These are phyloP conservation scores for Fusarium incarnatum DNA, from an alignment of 2,329 filamentous ascomycete species.

Conservation along the genomic window DNA sequence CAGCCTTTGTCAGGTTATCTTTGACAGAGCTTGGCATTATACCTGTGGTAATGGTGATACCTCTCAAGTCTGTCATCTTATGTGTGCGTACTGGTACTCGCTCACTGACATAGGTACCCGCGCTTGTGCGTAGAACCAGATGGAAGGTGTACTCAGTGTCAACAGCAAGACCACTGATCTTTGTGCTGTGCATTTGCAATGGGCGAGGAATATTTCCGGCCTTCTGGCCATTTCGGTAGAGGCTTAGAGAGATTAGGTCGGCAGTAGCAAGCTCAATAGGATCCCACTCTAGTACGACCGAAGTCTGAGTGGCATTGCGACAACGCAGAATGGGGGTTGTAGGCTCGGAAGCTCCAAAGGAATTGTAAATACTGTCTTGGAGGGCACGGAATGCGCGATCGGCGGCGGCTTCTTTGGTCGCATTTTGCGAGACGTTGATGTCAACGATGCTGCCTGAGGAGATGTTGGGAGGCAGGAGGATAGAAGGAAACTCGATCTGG, in stretches of 20 bases:
- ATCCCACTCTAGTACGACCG: constrained; percentile 97
- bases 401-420: constrained; percentile 78
- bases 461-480: constrained; percentile 94
- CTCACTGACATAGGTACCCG: constrained; percentile 86
- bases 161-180: constrained; percentile 95
- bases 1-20: constrained; percentile 78
- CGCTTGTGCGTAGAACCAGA: constrained; percentile 88
- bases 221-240: constrained; percentile 97
- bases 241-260: constrained; percentile 85
- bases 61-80: constrained; percentile 97
- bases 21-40: constrained; percentile 79
- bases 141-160: constrained; percentile 97
- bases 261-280: constrained; percentile 93
- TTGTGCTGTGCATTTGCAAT: constrained; percentile 89
- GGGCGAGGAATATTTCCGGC: constrained; percentile 93
- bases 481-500: constrained; percentile 98
- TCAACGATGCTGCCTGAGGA: constrained; percentile 97
- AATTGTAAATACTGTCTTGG: constrained; percentile 88
- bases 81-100: constrained; percentile 89
- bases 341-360: constrained; percentile 86
- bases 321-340: constrained; percentile 83
- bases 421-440: constrained; percentile 93
- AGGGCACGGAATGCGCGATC: constrained; percentile 82
- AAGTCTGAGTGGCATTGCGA: constrained; percentile 98
- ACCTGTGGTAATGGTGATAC: constrained; percentile 93